Base-by-base conservation (phyloP, 805 yeast genomes). In the Teunomyces lycoperdinae region DNA sequence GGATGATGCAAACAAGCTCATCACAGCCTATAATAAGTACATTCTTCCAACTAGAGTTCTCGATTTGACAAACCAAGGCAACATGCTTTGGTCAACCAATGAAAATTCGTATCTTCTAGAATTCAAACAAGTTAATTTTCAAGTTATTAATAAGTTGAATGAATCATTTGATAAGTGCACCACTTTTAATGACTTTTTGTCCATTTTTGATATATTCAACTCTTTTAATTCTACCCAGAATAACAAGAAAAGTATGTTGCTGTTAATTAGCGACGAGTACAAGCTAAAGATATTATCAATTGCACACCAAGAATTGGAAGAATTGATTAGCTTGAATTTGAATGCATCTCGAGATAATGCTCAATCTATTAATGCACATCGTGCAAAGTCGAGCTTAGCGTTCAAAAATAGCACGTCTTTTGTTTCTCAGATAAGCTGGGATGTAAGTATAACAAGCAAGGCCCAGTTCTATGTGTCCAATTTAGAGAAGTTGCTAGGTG, bases 261-360 rank as follows among this genome's bases (percentile, higher is more conserved):
- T 54, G 38, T 54, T 70, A 32, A 63, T 72, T 40, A 68, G 65
- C 38, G 78, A 73, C 35, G 70, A 67, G 31, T 61, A 63, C 49
- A 68, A 69, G 47, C 48, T 71, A 17, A 57, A 53, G 38, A 60
- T 72, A 0, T 55, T 73, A 30, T 58, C 63, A 10, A 46, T 56
- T 4, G 73, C 68, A 4, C 57, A 61, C 34, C 9, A 35, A 2
- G 76, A 71, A 38, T 46, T 70, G 2, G 57, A 55, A 14, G 26
- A 42, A 3, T 24, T 65, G 14, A 46, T 61, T 6, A 49, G 51
- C 8, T 49, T 54, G 34, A 43, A 46, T 43, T 26, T 44, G 17
- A 24, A 32, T 4, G 30, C 45, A 5, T 44, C 40, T 13, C 28
- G 29, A 7, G 17, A n/a, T 8, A 13, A 36, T 32, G n/a, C 43